These are phyloP conservation scores for Tricholoma saponaceum DNA, from an alignment of 768 basidiomycete genomes.

Conservation along the genomic window DNA sequence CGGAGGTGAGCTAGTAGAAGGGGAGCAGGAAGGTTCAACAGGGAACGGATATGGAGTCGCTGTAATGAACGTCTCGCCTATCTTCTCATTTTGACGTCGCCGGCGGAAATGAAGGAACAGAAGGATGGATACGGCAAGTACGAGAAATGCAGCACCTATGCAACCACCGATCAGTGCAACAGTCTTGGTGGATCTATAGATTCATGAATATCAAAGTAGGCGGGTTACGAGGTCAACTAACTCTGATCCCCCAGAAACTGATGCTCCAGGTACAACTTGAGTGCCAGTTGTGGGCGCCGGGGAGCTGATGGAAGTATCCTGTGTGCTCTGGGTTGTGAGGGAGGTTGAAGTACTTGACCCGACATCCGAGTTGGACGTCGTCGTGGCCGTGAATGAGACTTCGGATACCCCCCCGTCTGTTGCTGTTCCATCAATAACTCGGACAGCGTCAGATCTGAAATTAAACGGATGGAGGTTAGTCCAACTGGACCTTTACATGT, in stretches of 20 bases:
- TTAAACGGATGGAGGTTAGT: not conserved
- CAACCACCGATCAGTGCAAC: slow-evolving; percentile 14
- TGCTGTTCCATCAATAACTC: not conserved
- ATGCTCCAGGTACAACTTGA: slow-evolving; percentile 2
- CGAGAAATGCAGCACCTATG: slow-evolving; percentile 12
- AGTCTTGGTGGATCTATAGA: slow-evolving; percentile 4
- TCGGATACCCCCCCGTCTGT: slow-evolving; percentile 4
- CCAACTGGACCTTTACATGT: not conserved
- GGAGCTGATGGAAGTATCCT: not conserved
- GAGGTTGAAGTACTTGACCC: not conserved
- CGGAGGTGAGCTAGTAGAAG: not conserved
- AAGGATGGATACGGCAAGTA: slow-evolving; percentile 11
- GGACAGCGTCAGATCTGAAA: not conserved
- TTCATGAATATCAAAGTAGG: not conserved
- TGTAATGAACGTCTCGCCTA: slow-evolving; percentile 3
- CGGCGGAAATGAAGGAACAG: slow-evolving; percentile 12
- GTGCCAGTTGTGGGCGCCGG: slow-evolving; percentile 3
- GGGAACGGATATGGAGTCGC: slow-evolving; percentile 8
- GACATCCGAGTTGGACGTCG: slow-evolving; percentile 4
- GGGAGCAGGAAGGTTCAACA: not conserved
- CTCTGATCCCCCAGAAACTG: slow-evolving; percentile 6
- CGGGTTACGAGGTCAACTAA: not conserved
- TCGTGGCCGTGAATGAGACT: slow-evolving; percentile 1
- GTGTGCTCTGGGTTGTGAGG: not conserved
- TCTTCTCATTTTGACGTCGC: slow-evolving; percentile 13